Evolutionary conservation across 495 filamentous ascomycete species (phyloP), one percentile per base, ranked within the genome.

Genomic region (Neurospora tetraspora): DNA sequence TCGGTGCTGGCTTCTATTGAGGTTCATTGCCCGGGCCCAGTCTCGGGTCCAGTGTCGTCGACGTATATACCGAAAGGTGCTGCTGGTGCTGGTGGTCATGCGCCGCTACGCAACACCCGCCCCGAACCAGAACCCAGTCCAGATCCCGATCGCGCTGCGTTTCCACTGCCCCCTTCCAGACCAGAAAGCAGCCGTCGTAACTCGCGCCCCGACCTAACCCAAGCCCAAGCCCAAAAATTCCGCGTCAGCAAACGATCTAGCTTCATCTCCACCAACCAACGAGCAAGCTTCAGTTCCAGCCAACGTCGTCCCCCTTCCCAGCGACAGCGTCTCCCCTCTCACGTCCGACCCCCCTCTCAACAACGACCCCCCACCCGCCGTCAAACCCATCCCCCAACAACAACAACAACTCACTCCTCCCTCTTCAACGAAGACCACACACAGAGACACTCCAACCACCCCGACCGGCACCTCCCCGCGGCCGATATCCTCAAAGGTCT

Each of bases 401-500:
- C 39, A 40, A 16, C 40, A 39, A 39, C 39, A 39, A 39, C 40
- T 43, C 40, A 8, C 40, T 43, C 40, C 18, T 43, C 40, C 1
- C 3, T 43, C 18, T 11, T 81, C 5, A 81, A 84, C 40, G 75
- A 75, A 11, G 75, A 80, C 39, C 80, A 42, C 84, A 27, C 27
- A 0, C 69, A 79, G 72, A 34, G 82, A 85, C 69, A 75, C 76
- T 61, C 53, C 0, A 18, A 65, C 14, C 53, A 65, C 2, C 53
- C 53, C 2, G 53, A 65, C 53, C 53, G 53, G 0, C 27, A 65
- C 3, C 53, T 65, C 31, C 53, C 27, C 6, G 53, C 53, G 6
- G 3, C 53, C 70, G 81, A 85, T 71, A 80, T 87, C 31, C 79
- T 87, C 59, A 81, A 79, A 45, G 86, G 86, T 1, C 78, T 87